These are phyloP conservation scores for Hawksworthiomyces lignivorus DNA, from an alignment of 2,329 filamentous ascomycete genomes.

Conservation along the genomic window DNA sequence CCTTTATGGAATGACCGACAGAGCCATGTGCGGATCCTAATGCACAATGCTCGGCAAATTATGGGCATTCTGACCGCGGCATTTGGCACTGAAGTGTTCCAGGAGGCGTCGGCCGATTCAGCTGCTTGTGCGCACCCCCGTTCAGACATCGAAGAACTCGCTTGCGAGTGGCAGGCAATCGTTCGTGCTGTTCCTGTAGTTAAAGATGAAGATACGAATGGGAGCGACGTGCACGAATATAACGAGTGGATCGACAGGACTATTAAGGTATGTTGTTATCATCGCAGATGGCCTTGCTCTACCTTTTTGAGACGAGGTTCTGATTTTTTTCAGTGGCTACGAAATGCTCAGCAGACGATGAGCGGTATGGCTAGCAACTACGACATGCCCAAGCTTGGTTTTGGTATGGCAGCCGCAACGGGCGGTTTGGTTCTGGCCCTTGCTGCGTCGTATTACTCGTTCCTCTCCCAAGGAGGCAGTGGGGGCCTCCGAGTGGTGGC, in stretches of 20 bases:
- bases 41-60: conserved; percentile 75
- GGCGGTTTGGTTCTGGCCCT: conserved; percentile 34
- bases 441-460: conserved; percentile 23
- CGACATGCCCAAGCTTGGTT: conserved; percentile 55
- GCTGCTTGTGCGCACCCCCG: conserved; percentile 27
- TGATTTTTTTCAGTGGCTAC: conserved; percentile 48
- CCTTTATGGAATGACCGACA: conserved; percentile 61
- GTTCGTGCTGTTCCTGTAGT: conserved; percentile 12
- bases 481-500: conserved; percentile 18
- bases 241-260: conserved; percentile 22
- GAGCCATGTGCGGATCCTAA: conserved; percentile 60
- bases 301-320: background rate
- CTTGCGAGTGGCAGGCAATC: conserved; percentile 58
- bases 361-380: conserved; percentile 92
- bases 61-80: conserved; percentile 67
- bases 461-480: background rate
- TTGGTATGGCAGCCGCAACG: conserved; percentile 34
- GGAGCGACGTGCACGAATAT: conserved; percentile 9
- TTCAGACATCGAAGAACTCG: conserved; percentile 48
- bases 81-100: conserved; percentile 46
- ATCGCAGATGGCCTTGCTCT: background rate
- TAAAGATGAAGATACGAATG: conserved; percentile 13
- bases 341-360: conserved; percentile 67
- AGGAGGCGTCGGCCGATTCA: conserved; percentile 13
- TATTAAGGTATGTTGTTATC: conserved; percentile 26